Percentiles rank a stretch among this genome's conserved stretches.
These are phyloP conservation scores for Pseudocercospora cruenta DNA, from an alignment of 2,329 filamentous ascomycete genomes.

Conservation along the genomic window DNA sequence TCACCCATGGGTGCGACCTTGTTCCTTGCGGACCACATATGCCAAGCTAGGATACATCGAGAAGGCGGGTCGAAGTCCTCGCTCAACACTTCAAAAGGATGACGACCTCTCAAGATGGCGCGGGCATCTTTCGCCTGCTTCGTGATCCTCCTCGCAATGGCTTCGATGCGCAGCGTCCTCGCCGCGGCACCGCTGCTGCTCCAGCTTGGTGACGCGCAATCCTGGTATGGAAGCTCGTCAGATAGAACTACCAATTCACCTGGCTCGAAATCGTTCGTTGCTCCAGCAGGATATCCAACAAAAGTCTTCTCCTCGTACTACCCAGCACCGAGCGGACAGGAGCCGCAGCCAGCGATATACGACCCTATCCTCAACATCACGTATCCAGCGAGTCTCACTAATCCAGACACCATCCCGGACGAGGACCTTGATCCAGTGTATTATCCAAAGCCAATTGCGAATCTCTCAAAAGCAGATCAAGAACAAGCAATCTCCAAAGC, in stretches of 20 bases:
- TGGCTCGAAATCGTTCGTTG: constrained; percentile 41
- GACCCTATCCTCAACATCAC: constrained; percentile 60
- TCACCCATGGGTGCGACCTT: neutral
- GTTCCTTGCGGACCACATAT: neutral
- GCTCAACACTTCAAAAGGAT: constrained; percentile 10
- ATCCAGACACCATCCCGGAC: constrained; percentile 56
- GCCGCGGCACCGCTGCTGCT: constrained; percentile 23
- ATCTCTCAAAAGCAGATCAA: constrained; percentile 47
- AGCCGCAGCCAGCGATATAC: constrained; percentile 57
- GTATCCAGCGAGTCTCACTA: constrained; percentile 58
- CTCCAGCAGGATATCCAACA: constrained; percentile 55
- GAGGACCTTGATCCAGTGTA: constrained; percentile 55
- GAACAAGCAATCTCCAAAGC: constrained; percentile 49
- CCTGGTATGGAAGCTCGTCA: constrained; percentile 11
- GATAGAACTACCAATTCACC: constrained; percentile 8
- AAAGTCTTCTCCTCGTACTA: constrained; percentile 57
- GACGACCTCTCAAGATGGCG: constrained; percentile 8
- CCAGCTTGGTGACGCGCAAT: constrained; percentile 20
- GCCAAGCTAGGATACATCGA: constrained; percentile 9
- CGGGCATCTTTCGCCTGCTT: neutral
- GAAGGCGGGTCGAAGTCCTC: neutral
- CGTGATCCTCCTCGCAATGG: constrained; percentile 15
- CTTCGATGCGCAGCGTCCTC: constrained; percentile 12
- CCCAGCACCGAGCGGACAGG: constrained; percentile 48
- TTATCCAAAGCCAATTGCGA: constrained; percentile 53